These are phyloP conservation scores for Phialocephala subalpina DNA, from an alignment of 2,329 filamentous ascomycete genomes.

Conservation along the genomic window DNA sequence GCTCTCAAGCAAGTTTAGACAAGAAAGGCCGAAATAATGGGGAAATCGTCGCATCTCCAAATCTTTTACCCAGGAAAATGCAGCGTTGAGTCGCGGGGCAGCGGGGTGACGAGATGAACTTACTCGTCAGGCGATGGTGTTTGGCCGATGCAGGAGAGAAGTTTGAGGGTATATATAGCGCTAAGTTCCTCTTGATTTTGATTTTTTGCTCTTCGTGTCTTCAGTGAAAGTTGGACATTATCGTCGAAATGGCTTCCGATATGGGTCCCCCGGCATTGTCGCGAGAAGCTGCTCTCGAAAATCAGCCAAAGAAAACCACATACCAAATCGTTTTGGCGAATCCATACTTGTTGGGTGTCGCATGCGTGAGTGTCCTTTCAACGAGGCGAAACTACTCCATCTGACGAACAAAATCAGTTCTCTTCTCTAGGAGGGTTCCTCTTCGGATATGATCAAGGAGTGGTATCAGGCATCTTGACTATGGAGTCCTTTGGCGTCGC, in stretches of 20 bases:
- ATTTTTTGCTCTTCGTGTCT: no score
- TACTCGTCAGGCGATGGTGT: background rate
- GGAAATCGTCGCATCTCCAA: background rate
- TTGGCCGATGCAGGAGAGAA: background rate
- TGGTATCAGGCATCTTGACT: constrained; percentile 54
- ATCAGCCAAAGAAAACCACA: constrained; percentile 5
- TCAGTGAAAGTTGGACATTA: background rate
- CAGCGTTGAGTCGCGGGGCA: background rate
- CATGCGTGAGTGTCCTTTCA: constrained; percentile 1
- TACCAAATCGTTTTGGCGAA: constrained; percentile 11
- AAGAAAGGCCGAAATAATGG: no score
- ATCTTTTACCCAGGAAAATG: background rate
- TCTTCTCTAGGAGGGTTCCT: constrained; percentile 51
- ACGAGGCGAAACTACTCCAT: background rate
- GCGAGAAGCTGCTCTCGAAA: background rate
- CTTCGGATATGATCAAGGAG: constrained; percentile 57
- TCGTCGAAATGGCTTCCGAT: background rate
- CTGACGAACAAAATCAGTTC: constrained; percentile 42
- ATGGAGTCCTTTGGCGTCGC: constrained; percentile 53
- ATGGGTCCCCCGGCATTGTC: background rate
- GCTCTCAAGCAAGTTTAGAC: no score
- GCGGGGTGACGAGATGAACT: background rate
- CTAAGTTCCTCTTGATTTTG: no score
- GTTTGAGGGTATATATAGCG: background rate
- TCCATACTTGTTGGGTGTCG: constrained; percentile 23